Conservation (phyloP, 176 grass and related monocot species). For the Triticum timopheevii region DNA sequence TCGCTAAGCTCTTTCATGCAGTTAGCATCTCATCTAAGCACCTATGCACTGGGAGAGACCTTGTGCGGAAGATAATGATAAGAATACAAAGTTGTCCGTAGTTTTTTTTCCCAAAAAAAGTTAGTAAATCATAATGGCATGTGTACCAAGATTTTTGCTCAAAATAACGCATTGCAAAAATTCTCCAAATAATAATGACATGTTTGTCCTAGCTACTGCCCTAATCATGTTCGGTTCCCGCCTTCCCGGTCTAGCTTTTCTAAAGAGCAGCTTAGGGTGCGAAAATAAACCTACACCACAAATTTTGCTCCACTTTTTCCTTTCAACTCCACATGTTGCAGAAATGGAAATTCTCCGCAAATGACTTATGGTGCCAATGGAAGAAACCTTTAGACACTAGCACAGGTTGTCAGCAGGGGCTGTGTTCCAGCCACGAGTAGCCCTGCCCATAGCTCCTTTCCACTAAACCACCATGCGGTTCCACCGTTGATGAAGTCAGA, state of each 20-base stretch:
- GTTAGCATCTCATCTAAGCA: too few species aligned
- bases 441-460: neutral
- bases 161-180: too few species aligned
- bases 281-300: neutral
- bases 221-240: neutral
- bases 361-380: neutral
- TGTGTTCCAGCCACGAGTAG: neutral
- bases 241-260: neutral
- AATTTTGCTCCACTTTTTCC: neutral
- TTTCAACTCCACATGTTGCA: neutral
- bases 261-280: neutral
- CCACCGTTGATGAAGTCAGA: neutral
- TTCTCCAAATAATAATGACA: too few species aligned
- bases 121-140: too few species aligned
- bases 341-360: neutral
- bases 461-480: neutral
- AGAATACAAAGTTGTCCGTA: too few species aligned
- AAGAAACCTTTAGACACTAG: neutral
- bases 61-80: too few species aligned
- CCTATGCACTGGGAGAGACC: too few species aligned
- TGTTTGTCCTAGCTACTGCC: neutral
- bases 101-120: too few species aligned
- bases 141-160: too few species aligned
- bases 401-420: neutral
- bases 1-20: too few species aligned